A percentile compares a stretch with the other conserved stretches of the same genome.
Conservation (phyloP, 257 asterid species). For the Petrea volubilis region DNA sequence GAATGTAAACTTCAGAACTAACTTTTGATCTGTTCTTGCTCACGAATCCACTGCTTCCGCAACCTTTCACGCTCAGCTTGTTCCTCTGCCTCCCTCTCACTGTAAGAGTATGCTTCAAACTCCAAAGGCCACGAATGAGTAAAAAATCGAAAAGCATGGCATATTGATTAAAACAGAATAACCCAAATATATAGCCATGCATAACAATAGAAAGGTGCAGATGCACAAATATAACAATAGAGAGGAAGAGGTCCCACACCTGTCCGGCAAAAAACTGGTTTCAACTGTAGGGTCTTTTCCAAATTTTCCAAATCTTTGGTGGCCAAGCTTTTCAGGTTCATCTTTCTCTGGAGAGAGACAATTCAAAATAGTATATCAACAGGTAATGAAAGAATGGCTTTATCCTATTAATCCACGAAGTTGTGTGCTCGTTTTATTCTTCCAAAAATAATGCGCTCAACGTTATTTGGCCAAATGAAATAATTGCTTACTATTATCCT, state of each 20-base stretch:
- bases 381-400: neutral
- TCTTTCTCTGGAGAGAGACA: slow-evolving; percentile 42
- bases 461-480: neutral
- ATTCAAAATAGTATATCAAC: slow-evolving; percentile 17
- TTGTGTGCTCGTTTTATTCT: no score
- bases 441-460: neutral
- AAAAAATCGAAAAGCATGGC: slow-evolving; percentile 25
- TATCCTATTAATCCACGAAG: neutral
- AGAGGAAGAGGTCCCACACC: slow-evolving; percentile 54
- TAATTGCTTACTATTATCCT: slow-evolving; percentile 51
- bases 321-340: slow-evolving; percentile 44
- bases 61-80: slow-evolving; percentile 98
- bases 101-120: slow-evolving; percentile 89
- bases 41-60: slow-evolving; percentile 85
- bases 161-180: neutral
- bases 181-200: slow-evolving; percentile 2
- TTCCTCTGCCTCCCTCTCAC: slow-evolving; percentile 99
- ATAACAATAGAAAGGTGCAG: neutral
- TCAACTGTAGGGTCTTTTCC: slow-evolving; percentile 98
- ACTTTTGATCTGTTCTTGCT: slow-evolving; percentile 93
- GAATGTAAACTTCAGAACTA: slow-evolving; percentile 14
- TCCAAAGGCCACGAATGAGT: slow-evolving; percentile 65
- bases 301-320: slow-evolving; percentile 69
- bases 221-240: neutral
- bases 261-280: slow-evolving; percentile 97